Percentiles rank a stretch among this genome's conserved stretches.
These are phyloP conservation scores for Eragrostis curvula DNA, from an alignment of 176 grass and related monocot genomes.

Conservation along the genomic window DNA sequence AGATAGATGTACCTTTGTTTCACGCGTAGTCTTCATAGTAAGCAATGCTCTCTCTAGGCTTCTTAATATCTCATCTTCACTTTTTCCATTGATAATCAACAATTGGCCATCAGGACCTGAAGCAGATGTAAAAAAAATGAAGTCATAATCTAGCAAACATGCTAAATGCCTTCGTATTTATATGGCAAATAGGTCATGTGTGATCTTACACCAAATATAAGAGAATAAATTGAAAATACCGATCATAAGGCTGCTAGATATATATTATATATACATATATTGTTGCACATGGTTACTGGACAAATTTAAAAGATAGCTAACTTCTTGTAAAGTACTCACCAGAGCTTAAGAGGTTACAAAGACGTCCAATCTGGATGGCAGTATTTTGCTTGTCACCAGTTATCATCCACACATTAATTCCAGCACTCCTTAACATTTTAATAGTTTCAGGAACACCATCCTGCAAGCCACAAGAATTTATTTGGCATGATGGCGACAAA, in stretches of 20 bases:
- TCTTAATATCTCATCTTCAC: conserved; percentile 72
- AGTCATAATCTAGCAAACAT: conserved; percentile 5
- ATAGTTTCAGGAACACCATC: conserved; percentile 97
- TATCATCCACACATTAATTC: conserved; percentile 98
- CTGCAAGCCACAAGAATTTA: conserved; percentile 53
- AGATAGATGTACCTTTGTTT: conserved; percentile 66
- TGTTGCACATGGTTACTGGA: background rate
- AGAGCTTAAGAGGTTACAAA: conserved; percentile 85
- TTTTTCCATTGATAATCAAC: conserved; percentile 82
- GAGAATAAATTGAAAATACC: background rate
- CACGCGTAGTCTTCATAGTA: conserved; percentile 54
- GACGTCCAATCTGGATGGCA: conserved; percentile 89
- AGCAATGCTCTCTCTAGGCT: conserved; percentile 66
- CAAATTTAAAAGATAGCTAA: conserved; percentile 4
- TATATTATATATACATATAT: no score
- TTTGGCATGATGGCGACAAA: conserved; percentile 1
- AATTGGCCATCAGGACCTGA: conserved; percentile 77
- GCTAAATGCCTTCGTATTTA: background rate
- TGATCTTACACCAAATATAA: background rate
- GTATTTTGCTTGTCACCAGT: conserved; percentile 95
- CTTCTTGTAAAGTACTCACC: conserved; percentile 48
- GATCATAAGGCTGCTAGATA: background rate
- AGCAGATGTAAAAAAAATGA: conserved; percentile 20
- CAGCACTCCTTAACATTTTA: conserved; percentile 79
- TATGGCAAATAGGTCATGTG: background rate